Evolutionary conservation across 2,329 filamentous ascomycete species (phyloP).

Genomic region (Exophiala sp.): DNA sequence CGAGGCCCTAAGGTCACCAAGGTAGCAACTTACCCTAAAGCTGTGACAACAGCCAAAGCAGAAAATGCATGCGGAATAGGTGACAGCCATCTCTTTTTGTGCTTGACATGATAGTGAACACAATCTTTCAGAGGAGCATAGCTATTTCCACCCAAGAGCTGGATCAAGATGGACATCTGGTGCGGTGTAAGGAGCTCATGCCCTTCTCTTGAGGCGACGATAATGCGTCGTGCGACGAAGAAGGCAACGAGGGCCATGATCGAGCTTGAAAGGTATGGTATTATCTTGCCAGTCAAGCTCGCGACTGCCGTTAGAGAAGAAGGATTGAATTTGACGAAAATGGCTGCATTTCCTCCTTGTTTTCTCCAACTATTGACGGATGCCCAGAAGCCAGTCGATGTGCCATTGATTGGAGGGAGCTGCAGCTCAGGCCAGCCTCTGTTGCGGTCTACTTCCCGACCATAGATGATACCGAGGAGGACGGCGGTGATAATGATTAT

Average conservation of each 20-base stretch:
- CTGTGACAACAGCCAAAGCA: conserved; percentile 3
- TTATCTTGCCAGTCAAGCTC: conserved; percentile 14
- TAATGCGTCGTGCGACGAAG: conserved; percentile 13
- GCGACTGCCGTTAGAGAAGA: conserved; percentile 16
- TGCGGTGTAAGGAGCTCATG: conserved; percentile 8
- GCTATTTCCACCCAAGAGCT: conserved; percentile 5
- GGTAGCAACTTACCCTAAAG: neutral
- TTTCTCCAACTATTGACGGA: neutral
- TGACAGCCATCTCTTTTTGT: conserved; percentile 1
- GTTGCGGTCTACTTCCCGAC: neutral
- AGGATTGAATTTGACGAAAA: conserved; percentile 19
- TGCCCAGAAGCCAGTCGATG: neutral
- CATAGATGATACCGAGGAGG: neutral
- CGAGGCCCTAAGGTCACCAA: too few species aligned
- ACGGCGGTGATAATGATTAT: neutral
- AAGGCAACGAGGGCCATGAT: conserved; percentile 17
- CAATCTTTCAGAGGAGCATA: conserved; percentile 3
- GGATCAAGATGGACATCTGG: conserved; percentile 6
- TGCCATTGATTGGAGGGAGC: neutral
- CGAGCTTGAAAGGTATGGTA: conserved; percentile 16
- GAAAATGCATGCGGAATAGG: conserved; percentile 10
- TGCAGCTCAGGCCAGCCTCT: neutral
- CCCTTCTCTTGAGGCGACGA: conserved; percentile 10
- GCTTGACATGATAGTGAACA: neutral
- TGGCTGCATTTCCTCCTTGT: conserved; percentile 13